Evolutionary conservation across 345 rosid species (phyloP).

Genomic region (Hibiscus trionum): DNA sequence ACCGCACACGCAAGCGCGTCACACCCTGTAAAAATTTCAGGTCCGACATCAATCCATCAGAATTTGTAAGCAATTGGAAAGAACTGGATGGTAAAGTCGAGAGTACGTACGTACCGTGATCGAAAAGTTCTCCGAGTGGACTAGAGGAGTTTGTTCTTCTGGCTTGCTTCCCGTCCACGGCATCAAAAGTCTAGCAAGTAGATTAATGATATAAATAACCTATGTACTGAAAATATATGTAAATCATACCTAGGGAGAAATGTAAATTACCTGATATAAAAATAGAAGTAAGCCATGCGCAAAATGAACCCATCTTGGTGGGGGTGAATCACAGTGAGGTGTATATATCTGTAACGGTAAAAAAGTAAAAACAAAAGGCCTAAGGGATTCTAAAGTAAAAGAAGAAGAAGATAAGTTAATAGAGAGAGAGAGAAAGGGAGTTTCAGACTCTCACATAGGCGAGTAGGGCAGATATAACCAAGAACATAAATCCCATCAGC

Average conservation of each 20-base stretch:
- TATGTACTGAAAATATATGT: not conserved
- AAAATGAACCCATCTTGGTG: conserved; percentile 95
- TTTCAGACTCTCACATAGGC: conserved; percentile 59
- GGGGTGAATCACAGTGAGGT: conserved; percentile 72
- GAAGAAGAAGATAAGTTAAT: not conserved
- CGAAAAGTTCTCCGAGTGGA: conserved; percentile 92
- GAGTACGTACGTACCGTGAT: conserved; percentile 49
- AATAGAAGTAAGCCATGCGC: conserved; percentile 89
- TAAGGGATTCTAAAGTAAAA: not conserved
- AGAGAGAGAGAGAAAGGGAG: conserved; percentile 5
- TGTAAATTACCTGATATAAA: conserved; percentile 67
- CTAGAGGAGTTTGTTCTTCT: conserved; percentile 80
- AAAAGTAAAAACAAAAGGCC: not conserved
- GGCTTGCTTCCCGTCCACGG: conserved; percentile 98
- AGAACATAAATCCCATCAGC: conserved; percentile 85
- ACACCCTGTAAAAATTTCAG: conserved; percentile 58
- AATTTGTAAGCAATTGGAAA: not conserved
- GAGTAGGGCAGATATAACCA: conserved; percentile 71
- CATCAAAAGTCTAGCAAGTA: conserved; percentile 78
- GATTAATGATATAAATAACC: not conserved
- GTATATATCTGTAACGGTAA: conserved; percentile 53
- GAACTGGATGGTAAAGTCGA: conserved; percentile 4
- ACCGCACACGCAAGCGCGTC: conserved; percentile 99
- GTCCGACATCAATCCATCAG: conserved; percentile 11
- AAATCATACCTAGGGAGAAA: not conserved